Evolutionary conservation across 352 stramenopile species (phyloP).

Genomic region (Phytophthora niederhauseri): DNA sequence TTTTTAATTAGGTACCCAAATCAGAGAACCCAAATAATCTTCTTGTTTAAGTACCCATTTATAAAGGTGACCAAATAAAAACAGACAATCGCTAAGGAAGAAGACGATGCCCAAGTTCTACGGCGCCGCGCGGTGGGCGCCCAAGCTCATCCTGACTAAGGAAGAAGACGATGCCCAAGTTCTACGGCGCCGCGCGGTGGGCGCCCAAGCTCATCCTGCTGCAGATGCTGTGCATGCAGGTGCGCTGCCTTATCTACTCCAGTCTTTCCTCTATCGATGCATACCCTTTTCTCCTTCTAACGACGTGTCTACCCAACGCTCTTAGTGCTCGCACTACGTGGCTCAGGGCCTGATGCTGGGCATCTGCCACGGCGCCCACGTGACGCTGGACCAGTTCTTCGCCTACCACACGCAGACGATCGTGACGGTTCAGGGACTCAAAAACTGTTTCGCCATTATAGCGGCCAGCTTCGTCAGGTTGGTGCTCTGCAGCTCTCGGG

Average conservation of each 20-base stretch:
- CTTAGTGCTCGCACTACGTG: slow-evolving; percentile 83
- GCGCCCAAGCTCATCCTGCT: slow-evolving; percentile 88
- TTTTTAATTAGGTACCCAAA: background rate
- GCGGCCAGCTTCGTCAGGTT: slow-evolving; percentile 59
- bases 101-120: slow-evolving; percentile 86
- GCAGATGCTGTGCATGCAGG: slow-evolving; percentile 90
- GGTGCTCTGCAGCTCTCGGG: background rate
- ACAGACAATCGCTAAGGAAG: background rate
- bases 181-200: slow-evolving; percentile 82
- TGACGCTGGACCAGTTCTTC: slow-evolving; percentile 87
- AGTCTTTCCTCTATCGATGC: slow-evolving; percentile 2
- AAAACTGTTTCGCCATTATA: slow-evolving; percentile 81
- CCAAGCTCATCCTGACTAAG: slow-evolving; percentile 85
- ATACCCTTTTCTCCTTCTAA: background rate
- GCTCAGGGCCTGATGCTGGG: slow-evolving; percentile 70
- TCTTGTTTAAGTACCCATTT: background rate
- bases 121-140: slow-evolving; percentile 75
- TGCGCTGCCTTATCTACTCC: slow-evolving; percentile 20
- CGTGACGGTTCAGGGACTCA: slow-evolving; percentile 74
- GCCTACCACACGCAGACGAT: slow-evolving; percentile 83
- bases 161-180: slow-evolving; percentile 71
- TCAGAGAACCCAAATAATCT: background rate
- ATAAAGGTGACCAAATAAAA: background rate
- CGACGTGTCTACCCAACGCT: background rate
- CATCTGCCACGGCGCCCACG: slow-evolving; percentile 72